Conservation (phyloP, 2,329 filamentous ascomycete genomes). For the Xylaria hypoxylon region DNA sequence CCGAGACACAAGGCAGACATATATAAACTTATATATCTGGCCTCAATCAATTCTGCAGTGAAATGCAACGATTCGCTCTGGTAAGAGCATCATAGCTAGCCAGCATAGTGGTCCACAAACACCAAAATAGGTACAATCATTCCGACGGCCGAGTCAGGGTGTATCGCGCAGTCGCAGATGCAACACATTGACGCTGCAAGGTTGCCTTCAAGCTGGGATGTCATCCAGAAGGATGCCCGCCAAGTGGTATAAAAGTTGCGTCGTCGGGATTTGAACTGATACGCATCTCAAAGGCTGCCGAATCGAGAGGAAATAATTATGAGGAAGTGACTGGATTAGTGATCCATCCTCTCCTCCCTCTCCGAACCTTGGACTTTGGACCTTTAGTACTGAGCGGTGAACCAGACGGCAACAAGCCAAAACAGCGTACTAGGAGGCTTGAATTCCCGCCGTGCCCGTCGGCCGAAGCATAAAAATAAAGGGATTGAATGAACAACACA, state of each 20-base stretch:
- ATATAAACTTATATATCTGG: background rate
- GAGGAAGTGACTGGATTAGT: background rate
- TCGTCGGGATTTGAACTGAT: background rate
- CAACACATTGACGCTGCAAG: background rate
- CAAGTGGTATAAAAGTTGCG: background rate
- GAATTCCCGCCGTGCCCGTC: background rate
- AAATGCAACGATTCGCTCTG: background rate
- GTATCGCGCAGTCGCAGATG: background rate
- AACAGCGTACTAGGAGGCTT: too few relatives aligned
- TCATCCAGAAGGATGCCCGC: background rate
- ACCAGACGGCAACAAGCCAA: too few relatives aligned
- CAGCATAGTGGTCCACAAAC: background rate
- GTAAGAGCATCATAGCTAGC: background rate
- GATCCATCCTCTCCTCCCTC: background rate
- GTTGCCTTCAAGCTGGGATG: background rate
- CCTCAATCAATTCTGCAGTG: background rate
- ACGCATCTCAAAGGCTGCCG: too few relatives aligned
- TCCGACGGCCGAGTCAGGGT: too few relatives aligned
- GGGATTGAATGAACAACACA: conserved; percentile 2
- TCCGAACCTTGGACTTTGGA: background rate
- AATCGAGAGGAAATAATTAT: background rate
- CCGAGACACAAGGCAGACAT: background rate
- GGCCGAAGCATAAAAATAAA: background rate
- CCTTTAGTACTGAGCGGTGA: background rate
- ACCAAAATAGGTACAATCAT: background rate